phyloP scores from a whole-genome alignment of 2,329 filamentous ascomycete species.

The Orbilia ellipsospora region DNA sequence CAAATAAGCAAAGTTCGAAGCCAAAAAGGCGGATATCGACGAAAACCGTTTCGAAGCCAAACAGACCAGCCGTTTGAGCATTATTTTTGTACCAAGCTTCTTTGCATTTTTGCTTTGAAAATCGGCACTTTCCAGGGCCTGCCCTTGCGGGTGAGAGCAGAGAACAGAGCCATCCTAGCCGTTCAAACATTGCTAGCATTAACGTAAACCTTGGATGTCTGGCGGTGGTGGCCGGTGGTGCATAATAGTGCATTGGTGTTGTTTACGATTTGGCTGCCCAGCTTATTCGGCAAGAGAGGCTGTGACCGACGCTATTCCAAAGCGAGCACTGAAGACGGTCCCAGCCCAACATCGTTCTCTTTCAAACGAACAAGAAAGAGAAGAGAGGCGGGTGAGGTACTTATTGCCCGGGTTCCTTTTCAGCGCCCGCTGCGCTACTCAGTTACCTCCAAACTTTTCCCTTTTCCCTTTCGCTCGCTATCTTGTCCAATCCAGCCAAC shows the following conservation, averaged over 20 bases:
- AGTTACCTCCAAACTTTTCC: constrained; percentile 53
- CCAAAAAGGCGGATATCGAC: neutral
- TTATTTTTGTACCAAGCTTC: neutral
- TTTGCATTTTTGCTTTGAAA: constrained; percentile 1
- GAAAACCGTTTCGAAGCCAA: neutral
- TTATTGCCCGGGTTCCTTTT: constrained; percentile 55
- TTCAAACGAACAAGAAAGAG: too few relatives aligned
- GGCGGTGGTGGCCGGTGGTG: constrained; percentile 10
- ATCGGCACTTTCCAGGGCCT: constrained; percentile 23
- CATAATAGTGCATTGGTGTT: constrained; percentile 25
- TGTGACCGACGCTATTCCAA: constrained; percentile 56
- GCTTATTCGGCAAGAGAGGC: constrained; percentile 56
- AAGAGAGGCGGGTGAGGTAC: constrained; percentile 34
- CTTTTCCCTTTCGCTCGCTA: constrained; percentile 39
- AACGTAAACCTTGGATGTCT: constrained; percentile 21
- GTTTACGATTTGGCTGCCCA: constrained; percentile 44
- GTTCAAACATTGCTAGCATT: constrained; percentile 39
- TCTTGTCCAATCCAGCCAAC: constrained; percentile 55
- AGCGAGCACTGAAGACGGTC: constrained; percentile 45
- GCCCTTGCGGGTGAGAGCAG: constrained; percentile 10
- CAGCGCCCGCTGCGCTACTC: constrained; percentile 34
- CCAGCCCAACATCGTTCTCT: constrained; percentile 48
- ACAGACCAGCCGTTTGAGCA: neutral
- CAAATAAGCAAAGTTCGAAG: neutral
- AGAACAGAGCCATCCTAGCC: constrained; percentile 26